Conservation (phyloP, 2,329 filamentous ascomycete species). For the Apiospora saccharicola region DNA sequence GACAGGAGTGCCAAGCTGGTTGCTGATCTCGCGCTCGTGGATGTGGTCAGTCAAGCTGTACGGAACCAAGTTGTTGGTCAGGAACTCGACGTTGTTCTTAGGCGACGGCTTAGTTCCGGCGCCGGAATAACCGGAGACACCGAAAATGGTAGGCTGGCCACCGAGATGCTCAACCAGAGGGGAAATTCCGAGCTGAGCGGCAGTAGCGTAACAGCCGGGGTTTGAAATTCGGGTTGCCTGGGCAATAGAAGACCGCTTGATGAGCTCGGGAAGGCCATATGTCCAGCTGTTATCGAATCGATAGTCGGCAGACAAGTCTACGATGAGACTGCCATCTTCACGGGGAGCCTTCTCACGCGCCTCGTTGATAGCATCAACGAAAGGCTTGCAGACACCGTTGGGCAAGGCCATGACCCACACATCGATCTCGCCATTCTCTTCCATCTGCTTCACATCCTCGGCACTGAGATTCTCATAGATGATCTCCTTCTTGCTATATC, state of each 20-base stretch:
- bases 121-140: conserved; percentile 92
- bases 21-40: conserved; percentile 89
- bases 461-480: conserved; percentile 89
- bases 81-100: conserved; percentile 87
- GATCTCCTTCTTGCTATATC: conserved; percentile 90
- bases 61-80: conserved; percentile 88
- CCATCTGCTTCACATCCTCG: conserved; percentile 87
- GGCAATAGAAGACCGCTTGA: conserved; percentile 78
- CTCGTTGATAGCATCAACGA: conserved; percentile 85
- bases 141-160: conserved; percentile 83
- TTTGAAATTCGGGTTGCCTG: conserved; percentile 85
- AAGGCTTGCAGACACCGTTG: conserved; percentile 94
- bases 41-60: conserved; percentile 94
- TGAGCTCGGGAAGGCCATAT: conserved; percentile 88
- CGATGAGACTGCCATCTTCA: conserved; percentile 73
- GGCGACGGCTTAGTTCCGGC: conserved; percentile 93
- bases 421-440: conserved; percentile 84
- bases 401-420: conserved; percentile 98
- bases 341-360: conserved; percentile 60
- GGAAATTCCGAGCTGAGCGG: conserved; percentile 86
- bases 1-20: conserved; percentile 76
- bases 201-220: conserved; percentile 95
- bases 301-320: conserved; percentile 97
- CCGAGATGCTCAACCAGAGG: conserved; percentile 80
- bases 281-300: conserved; percentile 87